phyloP scores from a whole-genome alignment of 257 asterid species.

The Plectranthus barbatus region DNA sequence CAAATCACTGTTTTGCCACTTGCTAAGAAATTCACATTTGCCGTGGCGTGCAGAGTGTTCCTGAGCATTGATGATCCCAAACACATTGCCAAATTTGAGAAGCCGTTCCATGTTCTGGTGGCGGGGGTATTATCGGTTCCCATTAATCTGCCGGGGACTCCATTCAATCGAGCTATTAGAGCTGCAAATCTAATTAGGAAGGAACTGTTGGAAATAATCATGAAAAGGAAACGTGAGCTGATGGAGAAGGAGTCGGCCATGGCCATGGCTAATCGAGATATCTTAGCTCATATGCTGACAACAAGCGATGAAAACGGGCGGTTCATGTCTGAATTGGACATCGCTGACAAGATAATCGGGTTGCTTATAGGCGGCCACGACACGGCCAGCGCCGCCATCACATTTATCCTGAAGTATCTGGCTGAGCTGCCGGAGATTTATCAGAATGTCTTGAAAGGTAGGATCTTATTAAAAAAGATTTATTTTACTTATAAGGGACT shows the following conservation, averaged over 20 bases:
- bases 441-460: slow-evolving; percentile 32
- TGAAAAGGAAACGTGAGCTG: slow-evolving; percentile 13
- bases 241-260: no score
- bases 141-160: slow-evolving; percentile 42
- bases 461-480: not conserved
- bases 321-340: slow-evolving; percentile 29
- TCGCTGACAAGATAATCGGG: slow-evolving; percentile 43
- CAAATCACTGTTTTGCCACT: no score
- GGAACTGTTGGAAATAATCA: slow-evolving; percentile 30
- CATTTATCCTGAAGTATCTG: slow-evolving; percentile 35
- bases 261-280: slow-evolving; percentile 22
- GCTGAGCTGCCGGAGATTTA: slow-evolving; percentile 41
- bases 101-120: slow-evolving; percentile 20
- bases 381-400: slow-evolving; percentile 45
- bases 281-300: slow-evolving; percentile 35
- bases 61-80: no score
- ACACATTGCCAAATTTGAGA: no score
- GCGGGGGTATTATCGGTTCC: slow-evolving; percentile 41
- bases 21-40: no score
- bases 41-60: no score
- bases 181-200: slow-evolving; percentile 30
- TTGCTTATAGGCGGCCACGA: slow-evolving; percentile 50
- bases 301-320: slow-evolving; percentile 30
- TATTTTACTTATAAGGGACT: no score
- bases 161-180: slow-evolving; percentile 37